Evolutionary conservation across 441 rosid genomes (phyloP).

Genomic region (Lepidium campestre): DNA sequence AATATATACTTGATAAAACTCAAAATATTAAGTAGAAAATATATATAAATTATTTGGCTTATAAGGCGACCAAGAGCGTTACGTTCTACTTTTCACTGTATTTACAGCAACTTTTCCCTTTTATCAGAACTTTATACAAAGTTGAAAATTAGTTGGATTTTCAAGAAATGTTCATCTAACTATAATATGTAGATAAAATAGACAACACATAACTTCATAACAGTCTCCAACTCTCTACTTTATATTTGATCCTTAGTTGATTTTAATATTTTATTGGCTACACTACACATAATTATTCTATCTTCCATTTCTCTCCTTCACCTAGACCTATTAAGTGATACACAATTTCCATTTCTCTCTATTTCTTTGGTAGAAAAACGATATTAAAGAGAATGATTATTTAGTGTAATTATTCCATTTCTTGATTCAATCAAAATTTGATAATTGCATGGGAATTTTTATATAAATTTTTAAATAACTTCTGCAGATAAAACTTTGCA

Average conservation of each 20-base stretch:
- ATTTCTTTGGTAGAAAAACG: not conserved
- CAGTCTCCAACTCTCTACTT: not conserved
- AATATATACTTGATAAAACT: too few species aligned
- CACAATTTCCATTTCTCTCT: not conserved
- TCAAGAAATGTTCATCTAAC: not conserved
- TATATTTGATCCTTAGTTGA: not conserved
- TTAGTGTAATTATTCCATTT: not conserved
- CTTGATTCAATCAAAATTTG: not conserved
- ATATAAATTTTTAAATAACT: not conserved
- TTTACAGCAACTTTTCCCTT: slow-evolving; percentile 1
- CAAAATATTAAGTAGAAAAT: too few species aligned
- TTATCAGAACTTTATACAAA: slow-evolving; percentile 22
- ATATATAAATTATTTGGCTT: not conserved
- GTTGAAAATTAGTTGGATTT: slow-evolving; percentile 16
- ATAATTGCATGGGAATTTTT: not conserved
- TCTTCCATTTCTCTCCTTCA: not conserved
- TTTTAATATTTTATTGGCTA: not conserved
- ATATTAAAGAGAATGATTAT: not conserved
- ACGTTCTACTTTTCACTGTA: slow-evolving; percentile 8
- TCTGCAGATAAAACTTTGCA: slow-evolving; percentile 5
- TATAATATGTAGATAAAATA: not conserved
- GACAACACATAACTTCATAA: slow-evolving; percentile 20
- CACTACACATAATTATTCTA: not conserved
- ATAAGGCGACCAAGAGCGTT: slow-evolving; percentile 13
- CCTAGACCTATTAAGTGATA: not conserved